Conservation (phyloP, 805 yeast genomes). For the Kodamaea nitidulidarum region DNA sequence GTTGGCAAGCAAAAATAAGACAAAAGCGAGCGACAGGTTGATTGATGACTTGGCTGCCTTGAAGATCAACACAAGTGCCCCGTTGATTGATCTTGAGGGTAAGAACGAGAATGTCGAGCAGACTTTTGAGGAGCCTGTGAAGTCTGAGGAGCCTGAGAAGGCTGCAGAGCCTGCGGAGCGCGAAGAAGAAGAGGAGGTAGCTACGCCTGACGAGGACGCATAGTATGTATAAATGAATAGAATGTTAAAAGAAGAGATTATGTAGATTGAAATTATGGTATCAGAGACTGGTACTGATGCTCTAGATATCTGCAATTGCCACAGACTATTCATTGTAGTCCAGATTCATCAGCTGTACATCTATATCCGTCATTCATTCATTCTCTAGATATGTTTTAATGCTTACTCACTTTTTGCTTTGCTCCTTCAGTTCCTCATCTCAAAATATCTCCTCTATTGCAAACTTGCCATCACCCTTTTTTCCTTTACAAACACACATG, state of each 20-base stretch:
- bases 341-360: too few species aligned
- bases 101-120: constrained; percentile 22
- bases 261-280: too few species aligned
- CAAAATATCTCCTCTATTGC: constrained; percentile 7
- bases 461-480: constrained; percentile 15
- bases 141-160: constrained; percentile 9
- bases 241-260: background rate
- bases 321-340: too few species aligned
- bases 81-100: constrained; percentile 16
- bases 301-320: too few species aligned
- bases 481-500: constrained; percentile 25
- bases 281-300: too few species aligned
- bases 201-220: constrained; percentile 15
- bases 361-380: too few species aligned
- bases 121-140: background rate
- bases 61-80: constrained; percentile 16
- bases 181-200: constrained; percentile 16
- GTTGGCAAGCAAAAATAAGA: constrained; percentile 49
- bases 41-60: constrained; percentile 33
- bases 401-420: too few species aligned
- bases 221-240: background rate
- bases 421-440: too few species aligned
- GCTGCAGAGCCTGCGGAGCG: constrained; percentile 9
- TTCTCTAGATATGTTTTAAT: too few species aligned
- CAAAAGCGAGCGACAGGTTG: constrained; percentile 59